A percentile compares a stretch with the other conserved stretches of the same genome.
These are phyloP conservation scores for Eudorina sp. DNA, from an alignment of 139 green algal species.

Conservation along the genomic window DNA sequence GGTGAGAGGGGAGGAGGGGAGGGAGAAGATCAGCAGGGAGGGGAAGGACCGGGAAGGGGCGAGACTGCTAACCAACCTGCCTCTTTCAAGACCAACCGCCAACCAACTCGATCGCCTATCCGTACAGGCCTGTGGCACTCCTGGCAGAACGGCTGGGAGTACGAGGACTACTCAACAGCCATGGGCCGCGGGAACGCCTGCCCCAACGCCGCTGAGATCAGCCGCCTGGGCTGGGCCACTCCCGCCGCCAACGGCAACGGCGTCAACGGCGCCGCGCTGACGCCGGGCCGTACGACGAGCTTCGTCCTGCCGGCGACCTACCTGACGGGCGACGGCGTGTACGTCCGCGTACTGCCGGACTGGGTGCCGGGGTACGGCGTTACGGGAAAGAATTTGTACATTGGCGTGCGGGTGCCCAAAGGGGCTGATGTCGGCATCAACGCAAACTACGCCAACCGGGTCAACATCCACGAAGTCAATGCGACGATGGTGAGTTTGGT, in stretches of 20 bases:
- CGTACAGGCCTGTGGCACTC: conserved; percentile 5
- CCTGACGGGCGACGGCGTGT: neutral
- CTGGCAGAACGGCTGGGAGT: conserved; percentile 6
- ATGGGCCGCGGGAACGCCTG: conserved; percentile 33
- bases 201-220: conserved; percentile 13
- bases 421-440: neutral
- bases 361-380: neutral
- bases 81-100: neutral
- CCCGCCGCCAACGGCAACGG: neutral
- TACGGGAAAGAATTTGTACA: conserved; percentile 1
- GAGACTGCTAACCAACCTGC: neutral
- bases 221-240: neutral
- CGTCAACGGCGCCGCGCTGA: neutral
- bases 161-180: conserved; percentile 3
- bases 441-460: neutral
- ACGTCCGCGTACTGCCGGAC: neutral
- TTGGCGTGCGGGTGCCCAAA: neutral
- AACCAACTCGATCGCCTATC: neutral
- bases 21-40: neutral
- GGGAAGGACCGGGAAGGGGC: neutral
- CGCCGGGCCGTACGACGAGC: neutral
- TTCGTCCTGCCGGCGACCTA: conserved; percentile 24
- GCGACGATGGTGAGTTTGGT: neutral
- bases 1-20: neutral
- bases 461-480: neutral